phyloP scores from a whole-genome alignment of 768 basidiomycete genomes.

The Auricularia heimuer region DNA sequence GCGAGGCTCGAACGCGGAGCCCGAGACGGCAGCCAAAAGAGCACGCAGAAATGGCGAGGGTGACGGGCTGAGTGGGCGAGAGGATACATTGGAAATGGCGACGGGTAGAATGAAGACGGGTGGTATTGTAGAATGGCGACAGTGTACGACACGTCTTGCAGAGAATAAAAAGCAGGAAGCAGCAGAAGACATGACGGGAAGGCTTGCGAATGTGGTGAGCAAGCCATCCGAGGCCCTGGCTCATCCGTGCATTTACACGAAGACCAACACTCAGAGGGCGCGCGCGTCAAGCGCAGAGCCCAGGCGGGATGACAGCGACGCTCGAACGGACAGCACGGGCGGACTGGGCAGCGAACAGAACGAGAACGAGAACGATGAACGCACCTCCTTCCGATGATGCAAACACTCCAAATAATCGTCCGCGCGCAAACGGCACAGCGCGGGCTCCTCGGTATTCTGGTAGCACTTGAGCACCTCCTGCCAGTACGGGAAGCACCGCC shows the following conservation, averaged over 20 bases:
- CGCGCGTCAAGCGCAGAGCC: no score
- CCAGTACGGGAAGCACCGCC: slow-evolving; percentile 87
- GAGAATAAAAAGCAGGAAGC: no score
- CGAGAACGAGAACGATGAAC: slow-evolving; percentile 13
- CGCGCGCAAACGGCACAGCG: slow-evolving; percentile 56
- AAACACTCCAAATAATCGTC: slow-evolving; percentile 91
- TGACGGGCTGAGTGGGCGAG: no score
- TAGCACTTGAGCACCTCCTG: slow-evolving; percentile 94
- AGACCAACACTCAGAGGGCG: no score
- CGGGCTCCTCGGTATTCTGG: slow-evolving; percentile 64
- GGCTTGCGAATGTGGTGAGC: no score
- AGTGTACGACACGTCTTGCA: background rate
- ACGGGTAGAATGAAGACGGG: background rate
- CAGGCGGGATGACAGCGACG: background rate
- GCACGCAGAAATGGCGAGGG: no score
- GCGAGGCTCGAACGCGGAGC: no score
- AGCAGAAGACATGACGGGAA: no score
- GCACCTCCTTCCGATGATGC: slow-evolving; percentile 80
- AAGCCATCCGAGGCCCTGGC: no score
- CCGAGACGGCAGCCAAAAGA: no score
- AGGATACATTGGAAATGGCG: background rate
- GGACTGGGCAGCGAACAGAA: background rate
- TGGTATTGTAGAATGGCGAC: background rate
- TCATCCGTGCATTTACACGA: no score
- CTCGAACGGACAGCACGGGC: background rate